These are phyloP conservation scores for Carallia pectinifolia DNA, from an alignment of 345 rosid species.

Conservation along the genomic window DNA sequence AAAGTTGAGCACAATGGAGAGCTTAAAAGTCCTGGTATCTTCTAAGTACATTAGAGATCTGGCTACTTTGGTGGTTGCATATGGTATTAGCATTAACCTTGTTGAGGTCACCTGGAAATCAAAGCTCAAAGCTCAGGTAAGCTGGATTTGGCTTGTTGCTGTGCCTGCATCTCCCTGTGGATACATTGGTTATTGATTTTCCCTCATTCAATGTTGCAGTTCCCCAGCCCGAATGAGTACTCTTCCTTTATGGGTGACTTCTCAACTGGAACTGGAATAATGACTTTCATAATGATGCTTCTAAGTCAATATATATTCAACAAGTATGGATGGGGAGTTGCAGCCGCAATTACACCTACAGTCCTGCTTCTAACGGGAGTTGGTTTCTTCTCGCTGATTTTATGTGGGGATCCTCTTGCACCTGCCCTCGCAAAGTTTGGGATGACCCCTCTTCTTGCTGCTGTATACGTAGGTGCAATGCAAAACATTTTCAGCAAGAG, in stretches of 20 bases:
- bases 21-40: conserved; percentile 91
- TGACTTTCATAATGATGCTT: conserved; percentile 92
- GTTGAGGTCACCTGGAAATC: conserved; percentile 99
- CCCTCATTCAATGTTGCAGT: conserved; percentile 37
- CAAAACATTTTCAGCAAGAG: conserved; percentile 99
- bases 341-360: conserved; percentile 87
- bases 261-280: conserved; percentile 86
- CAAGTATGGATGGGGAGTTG: conserved; percentile 93
- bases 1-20: conserved; percentile 93
- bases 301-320: conserved; percentile 83
- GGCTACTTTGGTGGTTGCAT: conserved; percentile 95
- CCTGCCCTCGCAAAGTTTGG: conserved; percentile 72
- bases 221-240: conserved; percentile 97
- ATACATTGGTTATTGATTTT: conserved; percentile 5
- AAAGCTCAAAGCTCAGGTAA: conserved; percentile 97
- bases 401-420: conserved; percentile 74
- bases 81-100: conserved; percentile 95
- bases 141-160: conserved; percentile 2
- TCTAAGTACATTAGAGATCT: conserved; percentile 88
- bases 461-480: conserved; percentile 94
- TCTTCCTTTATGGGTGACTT: conserved; percentile 99
- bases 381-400: conserved; percentile 82
- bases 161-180: not conserved
- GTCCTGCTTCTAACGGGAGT: conserved; percentile 82
- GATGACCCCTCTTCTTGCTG: conserved; percentile 92